A percentile compares a stretch with the other conserved stretches of the same genome.
Conservation (phyloP, 768 basidiomycete species). For the Butyriboletus loyo region DNA sequence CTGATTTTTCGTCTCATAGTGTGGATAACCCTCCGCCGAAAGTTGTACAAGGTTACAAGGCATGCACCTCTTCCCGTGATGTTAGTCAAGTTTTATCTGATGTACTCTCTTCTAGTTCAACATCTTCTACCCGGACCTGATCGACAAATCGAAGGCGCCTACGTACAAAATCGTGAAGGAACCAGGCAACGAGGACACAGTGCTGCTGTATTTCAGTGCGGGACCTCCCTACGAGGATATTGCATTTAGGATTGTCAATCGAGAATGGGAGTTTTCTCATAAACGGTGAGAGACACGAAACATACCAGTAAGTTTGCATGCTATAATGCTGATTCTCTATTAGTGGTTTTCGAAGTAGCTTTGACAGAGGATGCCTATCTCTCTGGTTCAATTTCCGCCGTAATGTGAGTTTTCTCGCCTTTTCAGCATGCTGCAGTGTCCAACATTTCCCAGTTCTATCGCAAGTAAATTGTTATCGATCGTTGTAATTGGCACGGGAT, state of each 20-base stretch:
- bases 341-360: conserved; percentile 95
- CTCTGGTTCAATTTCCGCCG: conserved; percentile 96
- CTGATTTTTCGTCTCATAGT: conserved; percentile 40
- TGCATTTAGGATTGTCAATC: conserved; percentile 95
- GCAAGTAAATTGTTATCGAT: conserved; percentile 50
- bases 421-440: conserved; percentile 11
- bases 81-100: conserved; percentile 7
- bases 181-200: conserved; percentile 92
- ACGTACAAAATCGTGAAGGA: conserved; percentile 96
- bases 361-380: conserved; percentile 94
- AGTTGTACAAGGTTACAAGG: conserved; percentile 98
- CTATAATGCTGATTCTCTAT: conserved; percentile 10
- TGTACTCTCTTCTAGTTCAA: conserved; percentile 59
- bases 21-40: conserved; percentile 99
- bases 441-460: conserved; percentile 60
- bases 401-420: conserved; percentile 56
- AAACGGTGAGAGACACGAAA: conserved; percentile 60
- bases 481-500: conserved; percentile 15
- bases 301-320: conserved; percentile 7
- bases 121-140: conserved; percentile 98
- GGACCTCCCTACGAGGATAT: conserved; percentile 99
- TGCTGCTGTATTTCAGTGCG: conserved; percentile 88
- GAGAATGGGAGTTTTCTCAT: conserved; percentile 98
- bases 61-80: conserved; percentile 23
- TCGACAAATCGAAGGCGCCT: conserved; percentile 96